Evolutionary conservation across 2,329 filamentous ascomycete species (phyloP).

Genomic region (Fusarium graminum): DNA sequence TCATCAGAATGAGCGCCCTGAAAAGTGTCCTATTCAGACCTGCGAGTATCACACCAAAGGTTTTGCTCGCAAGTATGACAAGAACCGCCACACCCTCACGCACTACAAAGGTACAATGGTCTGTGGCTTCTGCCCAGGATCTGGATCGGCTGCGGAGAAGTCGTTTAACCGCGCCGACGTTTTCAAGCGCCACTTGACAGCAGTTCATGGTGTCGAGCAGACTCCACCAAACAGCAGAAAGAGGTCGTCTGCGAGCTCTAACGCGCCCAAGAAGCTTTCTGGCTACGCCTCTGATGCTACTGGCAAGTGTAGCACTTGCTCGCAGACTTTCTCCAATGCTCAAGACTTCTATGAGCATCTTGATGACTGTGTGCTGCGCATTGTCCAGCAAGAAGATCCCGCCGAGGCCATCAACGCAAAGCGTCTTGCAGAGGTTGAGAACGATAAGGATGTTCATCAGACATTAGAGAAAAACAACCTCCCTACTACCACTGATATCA

Average conservation of each 20-base stretch:
- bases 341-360: conserved; percentile 99
- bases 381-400: conserved; percentile 78
- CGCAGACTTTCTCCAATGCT: conserved; percentile 88
- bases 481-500: conserved; percentile 59
- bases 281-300: conserved; percentile 83
- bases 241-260: conserved; percentile 63
- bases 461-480: conserved; percentile 75
- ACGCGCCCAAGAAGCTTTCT: conserved; percentile 73
- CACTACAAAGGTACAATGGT: conserved; percentile 99
- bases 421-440: conserved; percentile 74
- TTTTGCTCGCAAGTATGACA: conserved; percentile 95
- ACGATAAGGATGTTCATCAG: conserved; percentile 71
- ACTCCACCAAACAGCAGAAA: conserved; percentile 92
- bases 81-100: conserved; percentile 92
- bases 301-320: conserved; percentile 96
- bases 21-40: conserved; percentile 92
- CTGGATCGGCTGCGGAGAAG: conserved; percentile 90
- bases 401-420: conserved; percentile 76
- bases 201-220: conserved; percentile 92
- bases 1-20: conserved; percentile 88
- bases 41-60: conserved; percentile 95
- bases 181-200: conserved; percentile 93
- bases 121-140: conserved; percentile 92
- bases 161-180: conserved; percentile 96
- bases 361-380: conserved; percentile 79